Percentiles rank a stretch among this genome's conserved stretches.
Evolutionary conservation across 2,329 filamentous ascomycete genomes (phyloP).

Genomic region (Cercospora berteroae): DNA sequence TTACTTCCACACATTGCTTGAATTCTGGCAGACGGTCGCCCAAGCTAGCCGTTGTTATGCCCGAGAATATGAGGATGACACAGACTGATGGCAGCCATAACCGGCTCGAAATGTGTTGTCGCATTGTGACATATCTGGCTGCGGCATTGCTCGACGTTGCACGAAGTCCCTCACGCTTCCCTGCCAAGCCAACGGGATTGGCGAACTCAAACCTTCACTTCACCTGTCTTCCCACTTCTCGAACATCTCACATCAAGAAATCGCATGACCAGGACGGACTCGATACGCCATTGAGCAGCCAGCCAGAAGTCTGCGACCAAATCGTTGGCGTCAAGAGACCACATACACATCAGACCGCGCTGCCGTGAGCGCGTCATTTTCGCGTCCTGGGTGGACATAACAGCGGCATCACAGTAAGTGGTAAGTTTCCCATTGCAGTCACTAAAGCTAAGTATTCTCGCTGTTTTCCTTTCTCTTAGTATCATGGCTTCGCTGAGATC

Average conservation of each 20-base stretch:
- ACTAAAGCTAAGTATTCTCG: constrained; percentile 15
- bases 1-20: constrained; percentile 77
- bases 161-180: neutral
- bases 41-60: constrained; percentile 58
- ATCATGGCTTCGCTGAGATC: constrained; percentile 26
- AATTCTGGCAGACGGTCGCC: constrained; percentile 89
- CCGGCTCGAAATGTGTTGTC: constrained; percentile 20
- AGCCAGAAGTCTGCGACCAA: neutral
- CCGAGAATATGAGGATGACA: constrained; percentile 17
- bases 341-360: neutral
- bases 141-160: constrained; percentile 9
- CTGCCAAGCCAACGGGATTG: neutral
- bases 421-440: neutral
- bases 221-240: neutral
- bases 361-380: constrained; percentile 6
- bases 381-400: constrained; percentile 5
- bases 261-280: neutral
- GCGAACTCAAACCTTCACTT: constrained; percentile 2
- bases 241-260: neutral
- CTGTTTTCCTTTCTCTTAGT: neutral
- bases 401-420: constrained; percentile 5
- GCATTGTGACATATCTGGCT: constrained; percentile 32
- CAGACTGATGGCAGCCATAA: constrained; percentile 24
- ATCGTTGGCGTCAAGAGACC: neutral
- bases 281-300: neutral